Base-by-base conservation (phyloP, 768 basidiomycete species). In the Amanita thiersii region DNA sequence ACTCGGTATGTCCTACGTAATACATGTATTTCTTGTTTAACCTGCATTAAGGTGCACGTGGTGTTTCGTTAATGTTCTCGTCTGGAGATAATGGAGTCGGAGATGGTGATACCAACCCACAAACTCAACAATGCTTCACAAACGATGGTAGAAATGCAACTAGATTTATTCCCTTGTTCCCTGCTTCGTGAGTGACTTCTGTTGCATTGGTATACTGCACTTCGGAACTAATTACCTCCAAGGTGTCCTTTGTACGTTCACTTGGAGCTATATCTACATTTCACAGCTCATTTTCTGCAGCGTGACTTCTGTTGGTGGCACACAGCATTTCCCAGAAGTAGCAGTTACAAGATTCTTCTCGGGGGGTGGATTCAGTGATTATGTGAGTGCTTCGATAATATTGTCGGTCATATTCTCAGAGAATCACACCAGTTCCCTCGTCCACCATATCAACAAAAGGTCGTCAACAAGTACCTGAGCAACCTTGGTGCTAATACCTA, bases 11-110 rank as follows among this genome's bases (percentile, higher is more conserved):
- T 43, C 3, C 8, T 8, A 10, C 5, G 11, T 29, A 12, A 8
- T 30, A 11, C 10, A 10, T 8, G 15, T 18, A 14, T 10, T 14
- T 12, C 18, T n/a, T 7, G 10, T 38, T 19, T 14, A 17, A 7
- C n/a, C 12, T 26, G 20, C 12, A n/a, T 15, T 11, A 28, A 77
- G 81, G 82, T 44, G 73, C 66, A 37, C 75, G 81, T 1, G 86
- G 86, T 12, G 65, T 79, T 12, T 77, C 81, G 5, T 31, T 86
- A 11, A 52, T 77, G 28, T 83, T 83, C 58, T 66, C 75, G 9
- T 80, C 79, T 15, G 82, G 83, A 12, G 83, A 86, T 46, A 53
- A 53, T 10, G 85, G 85, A 12, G 84, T 84, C 12, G 84, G 85
- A 2, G 83, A 79, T 51, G 69, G 72, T 19, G 50, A 79, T 48